Evolutionary conservation across 345 rosid genomes (phyloP).

Genomic region (Syzygium oleosum): DNA sequence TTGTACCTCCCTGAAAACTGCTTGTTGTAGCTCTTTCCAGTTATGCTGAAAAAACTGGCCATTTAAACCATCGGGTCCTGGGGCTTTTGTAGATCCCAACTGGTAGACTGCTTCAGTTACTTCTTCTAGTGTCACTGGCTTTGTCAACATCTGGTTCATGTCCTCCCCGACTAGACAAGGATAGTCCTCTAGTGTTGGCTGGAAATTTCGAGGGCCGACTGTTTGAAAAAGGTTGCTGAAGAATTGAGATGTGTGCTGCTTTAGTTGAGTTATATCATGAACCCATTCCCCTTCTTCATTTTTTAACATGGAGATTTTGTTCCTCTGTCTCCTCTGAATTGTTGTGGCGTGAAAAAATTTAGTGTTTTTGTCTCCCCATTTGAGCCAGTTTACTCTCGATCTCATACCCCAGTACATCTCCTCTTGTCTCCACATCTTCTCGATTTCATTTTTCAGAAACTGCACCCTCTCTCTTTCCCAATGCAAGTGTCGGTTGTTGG

Average conservation of each 20-base stretch:
- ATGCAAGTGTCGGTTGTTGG: neutral
- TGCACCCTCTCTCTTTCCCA: neutral
- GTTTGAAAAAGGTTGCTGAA: fast-evolving
- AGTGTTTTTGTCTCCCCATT: too few species aligned
- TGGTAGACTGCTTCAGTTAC: neutral
- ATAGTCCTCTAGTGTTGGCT: neutral
- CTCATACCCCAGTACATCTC: neutral
- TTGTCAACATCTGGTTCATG: neutral
- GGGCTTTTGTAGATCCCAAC: neutral
- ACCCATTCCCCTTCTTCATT: neutral
- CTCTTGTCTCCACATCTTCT: neutral
- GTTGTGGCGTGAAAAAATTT: too few species aligned
- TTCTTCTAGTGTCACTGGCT: neutral
- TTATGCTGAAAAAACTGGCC: neutral
- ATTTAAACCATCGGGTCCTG: neutral
- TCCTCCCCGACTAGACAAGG: neutral
- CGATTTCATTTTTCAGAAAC: neutral
- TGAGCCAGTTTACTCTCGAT: neutral
- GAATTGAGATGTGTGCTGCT: neutral
- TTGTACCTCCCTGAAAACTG: neutral
- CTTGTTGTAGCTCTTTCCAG: neutral
- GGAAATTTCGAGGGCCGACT: neutral
- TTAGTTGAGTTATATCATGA: too few species aligned
- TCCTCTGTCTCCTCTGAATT: neutral
- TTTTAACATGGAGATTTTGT: neutral